Evolutionary conservation across 2,329 filamentous ascomycete genomes (phyloP), one percentile per base, ranked within the genome.

Genomic region (Clonostachys rhizophaga): DNA sequence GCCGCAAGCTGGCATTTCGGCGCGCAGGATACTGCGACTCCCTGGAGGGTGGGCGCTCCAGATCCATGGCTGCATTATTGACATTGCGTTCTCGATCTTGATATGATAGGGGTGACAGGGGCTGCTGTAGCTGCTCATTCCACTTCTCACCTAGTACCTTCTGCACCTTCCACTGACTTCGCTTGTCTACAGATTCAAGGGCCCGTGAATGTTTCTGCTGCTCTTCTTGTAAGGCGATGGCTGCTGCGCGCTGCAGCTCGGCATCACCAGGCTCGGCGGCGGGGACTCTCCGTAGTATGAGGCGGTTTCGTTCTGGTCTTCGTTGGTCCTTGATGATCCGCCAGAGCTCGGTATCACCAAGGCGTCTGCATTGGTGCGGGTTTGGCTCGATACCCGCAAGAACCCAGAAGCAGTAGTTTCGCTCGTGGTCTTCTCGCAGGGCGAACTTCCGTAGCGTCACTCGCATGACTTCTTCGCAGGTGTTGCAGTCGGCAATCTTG

Each of bases 331-430:
- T 91, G 66, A 95, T 95, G 47, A 97, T 89, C 50, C 89, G 84
- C 78, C 94, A 88, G 11, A 99, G 73, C 63, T 99, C 94, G 5
- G 83, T 85, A 59, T 99, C 94, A 34, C 86, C 85, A 37, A 97
- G 75, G 44, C 89, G 84, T 50, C 91, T 84, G 63, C 89, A 95
- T 60, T 91, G 84, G 44, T 78, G 80, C 33, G 90, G 86, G 55
- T 94, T 86, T 2, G 91, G 85, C 43, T 96, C 90, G 37, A 90
- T 74, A 44, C 91, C 92, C 54, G 89, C 86, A 49, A 97, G 75
- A 1, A 96, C 86, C 75, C 94, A 97, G 70, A 99, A 97, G 71
- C 91, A 96, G 69, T 96, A 97, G 60, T 95, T 96, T 58, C 91
- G 83, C 63, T 94, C 88, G 59, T 96, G 91, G 52, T 92, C 89